A percentile compares a stretch with the other conserved stretches of the same genome.
phyloP scores from a whole-genome alignment of 176 grass and related monocot genomes.

The Tillandsia fasciculata region DNA sequence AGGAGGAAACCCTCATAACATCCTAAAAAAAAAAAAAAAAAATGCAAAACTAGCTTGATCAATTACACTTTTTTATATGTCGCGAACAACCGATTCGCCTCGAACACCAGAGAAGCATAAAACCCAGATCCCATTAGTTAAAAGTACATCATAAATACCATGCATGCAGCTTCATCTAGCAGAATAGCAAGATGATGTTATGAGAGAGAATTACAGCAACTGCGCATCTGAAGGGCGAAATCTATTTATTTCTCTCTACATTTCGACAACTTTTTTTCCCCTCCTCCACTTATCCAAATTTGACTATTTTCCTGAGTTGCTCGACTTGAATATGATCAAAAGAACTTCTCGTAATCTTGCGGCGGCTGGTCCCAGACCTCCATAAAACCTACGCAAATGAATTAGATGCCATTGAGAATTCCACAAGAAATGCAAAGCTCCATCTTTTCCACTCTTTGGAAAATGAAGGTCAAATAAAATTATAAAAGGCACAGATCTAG shows the following conservation, averaged over 20 bases:
- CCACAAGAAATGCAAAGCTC: background rate
- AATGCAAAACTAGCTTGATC: no score
- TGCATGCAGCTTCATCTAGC: background rate
- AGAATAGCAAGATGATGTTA: background rate
- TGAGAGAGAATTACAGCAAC: background rate
- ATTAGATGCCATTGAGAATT: background rate
- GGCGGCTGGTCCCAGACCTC: slow-evolving; percentile 21
- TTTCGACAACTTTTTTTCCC: background rate
- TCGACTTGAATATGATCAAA: slow-evolving; percentile 1
- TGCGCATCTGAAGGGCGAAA: background rate
- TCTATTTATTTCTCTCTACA: background rate
- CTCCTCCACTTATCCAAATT: background rate
- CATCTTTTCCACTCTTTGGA: background rate
- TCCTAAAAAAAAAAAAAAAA: no score
- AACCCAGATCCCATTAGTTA: background rate
- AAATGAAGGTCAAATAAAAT: background rate
- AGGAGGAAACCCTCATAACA: no score
- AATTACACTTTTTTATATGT: no score
- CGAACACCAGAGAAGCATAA: background rate
- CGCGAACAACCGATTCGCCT: no score
- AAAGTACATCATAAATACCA: background rate
- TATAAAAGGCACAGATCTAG: background rate
- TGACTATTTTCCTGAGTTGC: background rate
- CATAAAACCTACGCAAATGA: slow-evolving; percentile 19
- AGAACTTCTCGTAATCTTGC: slow-evolving; percentile 25